Evolutionary conservation across 805 yeast genomes (phyloP), one percentile per base, ranked within the genome.

Genomic region (Nadsonia fulvescens): DNA sequence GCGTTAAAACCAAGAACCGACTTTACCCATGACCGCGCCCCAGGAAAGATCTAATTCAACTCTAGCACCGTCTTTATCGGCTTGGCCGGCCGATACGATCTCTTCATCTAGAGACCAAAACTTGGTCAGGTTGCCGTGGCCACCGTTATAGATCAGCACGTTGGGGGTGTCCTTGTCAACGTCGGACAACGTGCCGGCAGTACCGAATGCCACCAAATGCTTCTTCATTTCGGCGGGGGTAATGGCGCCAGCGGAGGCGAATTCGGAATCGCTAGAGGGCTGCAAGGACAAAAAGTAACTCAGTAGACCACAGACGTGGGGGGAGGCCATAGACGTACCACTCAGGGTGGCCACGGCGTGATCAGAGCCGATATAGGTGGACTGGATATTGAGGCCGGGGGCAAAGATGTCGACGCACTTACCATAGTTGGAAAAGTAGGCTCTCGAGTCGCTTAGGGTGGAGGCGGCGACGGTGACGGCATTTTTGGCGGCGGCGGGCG

Each of bases 251-350:
- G 54, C 52, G 9, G 58, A 43, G 44, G 56, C 54, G 53, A 44
- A 55, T 35, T 58, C 69, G 13, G 71, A 64, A 33, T 47, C 53
- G 17, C 56, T 38, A 25, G 56, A 60, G 13, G 72, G 72, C 42
- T 61, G 62, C 43, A 65, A 58, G 10, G 70, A 64, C 34, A 66
- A 50, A 47, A 54, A 66, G 54, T 66, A 66, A 5, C 70, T 46
- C 45, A 65, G 51, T 40, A 66, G 54, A 12, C 73, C 72, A 19
- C 64, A 58, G 35, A 66, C 49, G 40, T 66, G 71, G 20, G 73
- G 72, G 9, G 72, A 57, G 13, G 72, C 72, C 73, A 66, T 66
- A 20, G 72, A 66, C 12, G 73, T 66, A 37, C 73, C 73, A 17
- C 70, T 62, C 53, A 66, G 53, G 13, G 61, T 51, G 34, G 63